phyloP scores from a whole-genome alignment of 768 basidiomycete species.

The Psilocybe subaeruginosa region DNA sequence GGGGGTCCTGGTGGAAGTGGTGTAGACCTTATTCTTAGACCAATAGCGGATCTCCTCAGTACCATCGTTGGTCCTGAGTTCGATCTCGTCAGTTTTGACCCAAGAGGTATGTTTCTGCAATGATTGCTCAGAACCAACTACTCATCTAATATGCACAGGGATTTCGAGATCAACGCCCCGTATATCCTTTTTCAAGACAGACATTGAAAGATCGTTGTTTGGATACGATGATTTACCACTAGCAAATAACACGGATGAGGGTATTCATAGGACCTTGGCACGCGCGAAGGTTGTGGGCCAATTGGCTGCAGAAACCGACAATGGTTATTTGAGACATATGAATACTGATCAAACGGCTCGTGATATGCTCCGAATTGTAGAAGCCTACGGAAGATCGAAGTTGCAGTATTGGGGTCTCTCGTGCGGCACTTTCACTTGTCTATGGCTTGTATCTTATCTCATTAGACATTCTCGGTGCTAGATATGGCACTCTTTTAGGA shows the following conservation, averaged over 20 bases:
- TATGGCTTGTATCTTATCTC: neutral
- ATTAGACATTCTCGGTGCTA: constrained; percentile 4
- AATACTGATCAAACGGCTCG: constrained; percentile 40
- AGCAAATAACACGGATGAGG: constrained; percentile 27
- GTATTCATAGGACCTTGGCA: constrained; percentile 33
- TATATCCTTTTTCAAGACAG: constrained; percentile 36
- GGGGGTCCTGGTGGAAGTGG: constrained; percentile 52
- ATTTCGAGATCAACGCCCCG: constrained; percentile 36
- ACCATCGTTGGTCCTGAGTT: constrained; percentile 43
- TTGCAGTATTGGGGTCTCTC: constrained; percentile 38
- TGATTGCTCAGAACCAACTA: neutral
- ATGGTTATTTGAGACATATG: constrained; percentile 30
- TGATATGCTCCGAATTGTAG: constrained; percentile 39
- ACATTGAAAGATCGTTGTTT: constrained; percentile 34
- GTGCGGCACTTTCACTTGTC: constrained; percentile 7
- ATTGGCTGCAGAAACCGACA: constrained; percentile 35
- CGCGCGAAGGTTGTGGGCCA: constrained; percentile 31
- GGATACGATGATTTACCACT: neutral
- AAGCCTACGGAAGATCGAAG: constrained; percentile 34
- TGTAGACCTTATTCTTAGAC: constrained; percentile 27
- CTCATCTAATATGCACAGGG: constrained; percentile 24
- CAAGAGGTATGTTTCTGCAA: constrained; percentile 34
- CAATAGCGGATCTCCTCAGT: constrained; percentile 27
- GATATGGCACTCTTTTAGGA: constrained; percentile 30
- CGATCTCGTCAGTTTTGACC: constrained; percentile 51